Conservation (phyloP, 139 green algal genomes). For the Trebouxia sp. region DNA sequence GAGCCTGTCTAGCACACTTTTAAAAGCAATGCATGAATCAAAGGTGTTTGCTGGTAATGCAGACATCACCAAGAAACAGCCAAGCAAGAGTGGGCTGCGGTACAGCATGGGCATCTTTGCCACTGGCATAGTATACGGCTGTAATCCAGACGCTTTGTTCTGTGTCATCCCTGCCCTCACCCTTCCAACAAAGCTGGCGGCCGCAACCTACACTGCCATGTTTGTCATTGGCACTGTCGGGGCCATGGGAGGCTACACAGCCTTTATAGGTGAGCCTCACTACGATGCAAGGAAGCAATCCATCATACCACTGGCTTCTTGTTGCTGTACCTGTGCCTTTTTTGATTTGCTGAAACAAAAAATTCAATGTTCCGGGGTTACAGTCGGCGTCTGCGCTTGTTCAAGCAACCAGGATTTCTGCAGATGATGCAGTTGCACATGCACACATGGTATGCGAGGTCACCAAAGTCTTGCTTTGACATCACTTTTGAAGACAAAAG, state of each 20-base stretch:
- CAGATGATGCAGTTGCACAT: no score
- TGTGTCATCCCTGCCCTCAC: conserved; percentile 95
- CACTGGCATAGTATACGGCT: conserved; percentile 95
- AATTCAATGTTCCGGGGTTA: no score
- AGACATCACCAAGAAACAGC: neutral
- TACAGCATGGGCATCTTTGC: conserved; percentile 80
- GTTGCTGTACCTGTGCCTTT: no score
- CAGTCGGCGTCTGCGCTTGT: no score
- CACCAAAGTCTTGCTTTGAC: no score
- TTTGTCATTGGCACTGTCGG: conserved; percentile 95
- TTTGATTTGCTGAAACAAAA: no score
- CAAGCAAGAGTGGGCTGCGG: conserved; percentile 31
- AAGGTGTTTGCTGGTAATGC: neutral
- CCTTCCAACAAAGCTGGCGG: conserved; percentile 87
- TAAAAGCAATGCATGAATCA: neutral
- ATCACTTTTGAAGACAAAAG: no score
- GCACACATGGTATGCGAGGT: no score
- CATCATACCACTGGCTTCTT: no score
- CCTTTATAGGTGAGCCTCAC: conserved; percentile 66
- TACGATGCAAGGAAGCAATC: no score
- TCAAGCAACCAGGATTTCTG: no score
- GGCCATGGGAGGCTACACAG: conserved; percentile 96
- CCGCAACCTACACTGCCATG: conserved; percentile 86
- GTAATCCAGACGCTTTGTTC: conserved; percentile 97
- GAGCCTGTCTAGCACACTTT: no score